Base-by-base conservation (phyloP, 2,329 filamentous ascomycete species). In the Coniochaeta prunicola region DNA sequence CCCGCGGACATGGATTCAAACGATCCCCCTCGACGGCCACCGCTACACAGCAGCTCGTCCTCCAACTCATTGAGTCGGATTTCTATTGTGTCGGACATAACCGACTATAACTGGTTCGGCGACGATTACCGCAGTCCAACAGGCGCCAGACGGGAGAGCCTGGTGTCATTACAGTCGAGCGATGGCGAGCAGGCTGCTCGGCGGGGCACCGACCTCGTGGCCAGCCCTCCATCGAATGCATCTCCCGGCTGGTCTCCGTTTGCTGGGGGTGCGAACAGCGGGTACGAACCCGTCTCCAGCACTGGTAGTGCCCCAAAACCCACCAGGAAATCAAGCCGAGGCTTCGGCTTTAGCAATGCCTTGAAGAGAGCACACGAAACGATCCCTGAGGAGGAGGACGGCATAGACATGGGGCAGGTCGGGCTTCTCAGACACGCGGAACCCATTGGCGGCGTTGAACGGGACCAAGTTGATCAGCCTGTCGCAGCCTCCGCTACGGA, bases 61-160 rank as follows among this genome's bases (percentile, higher is more conserved):
- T 58, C 59, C 42, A 60, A 60, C 55, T 59, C 64, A 30, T 56
- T 66, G 33, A 66, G 65, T 50, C 64, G 68, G 17, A 70, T 70
- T 55, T 68, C 69, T 17, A 67, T 62, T 33, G 60, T 72, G 7
- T 66, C 68, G 17, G 70, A 73, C 45, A 64, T 73, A 28, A 60
- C 65, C 45, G 67, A 69, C 60, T 65, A 66, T 40, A 67, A 64
- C 24, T 64, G 61, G 34, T 96, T 92, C 67, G 84, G 85, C 58
- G 86, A 87, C 58, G 70, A 67, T 2, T 59, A 61, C 54, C 55
- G 59, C 19, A 54, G 59, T 10, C 60, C 59, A n/a, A 57, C 36
- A 53, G 63, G 42, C 60, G 68, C 5, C 60, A 74, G 31, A 15
- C 72, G 71, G 21, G 72, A 73, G 57, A 75, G 76, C 15, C 67